Base-by-base conservation (phyloP, 495 filamentous ascomycete species). In the Rostrohypoxylon terebratum region DNA sequence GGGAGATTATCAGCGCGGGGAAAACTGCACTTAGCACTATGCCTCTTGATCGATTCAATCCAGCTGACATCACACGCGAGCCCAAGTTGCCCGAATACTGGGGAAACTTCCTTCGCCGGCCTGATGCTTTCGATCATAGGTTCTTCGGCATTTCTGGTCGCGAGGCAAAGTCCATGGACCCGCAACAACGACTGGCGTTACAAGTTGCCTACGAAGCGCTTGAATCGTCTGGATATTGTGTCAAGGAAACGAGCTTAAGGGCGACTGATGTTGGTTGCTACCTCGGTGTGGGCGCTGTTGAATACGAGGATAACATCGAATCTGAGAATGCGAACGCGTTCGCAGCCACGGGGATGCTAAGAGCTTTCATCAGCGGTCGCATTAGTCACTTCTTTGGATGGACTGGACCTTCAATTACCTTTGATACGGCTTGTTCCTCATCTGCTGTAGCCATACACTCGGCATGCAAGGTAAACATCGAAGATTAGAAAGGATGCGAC, bases 371-470 rank as follows among this genome's bases (percentile, higher is more conserved):
- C 6, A 36, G 54, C 1, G 77, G 77, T 14, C 64, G 59, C 40
- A 48, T 79, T 7, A 68, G 60, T 0, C 85, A 87, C 66, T 83
- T 79, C 59, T 87, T 86, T 34, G 81, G 86, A 42, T 85, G 79
- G 79, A 77, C 81, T 2, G 87, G 86, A 0, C 85, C 85, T 0
- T 77, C 76, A 0, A 77, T 87, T 67, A 84, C 81, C 0, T 76
- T 86, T 6, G 86, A 89, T 58, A 87, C 85, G 1, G 87, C 87
- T 0, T 89, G 87, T 44, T 85, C 84, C 2, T 84, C 82, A 0
- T 83, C 80, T 25, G 67, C 84, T 1, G 75, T 84, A 1, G 83
- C 85, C 1, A 61, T 86, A 21, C 77, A 86, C 63, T 54, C 60
- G 34, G 85, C 81, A 1, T 75, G 78, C 28, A 77, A 81, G 59